phyloP scores from a whole-genome alignment of 164 flowering plant genomes.

The Aristolochia californica region DNA sequence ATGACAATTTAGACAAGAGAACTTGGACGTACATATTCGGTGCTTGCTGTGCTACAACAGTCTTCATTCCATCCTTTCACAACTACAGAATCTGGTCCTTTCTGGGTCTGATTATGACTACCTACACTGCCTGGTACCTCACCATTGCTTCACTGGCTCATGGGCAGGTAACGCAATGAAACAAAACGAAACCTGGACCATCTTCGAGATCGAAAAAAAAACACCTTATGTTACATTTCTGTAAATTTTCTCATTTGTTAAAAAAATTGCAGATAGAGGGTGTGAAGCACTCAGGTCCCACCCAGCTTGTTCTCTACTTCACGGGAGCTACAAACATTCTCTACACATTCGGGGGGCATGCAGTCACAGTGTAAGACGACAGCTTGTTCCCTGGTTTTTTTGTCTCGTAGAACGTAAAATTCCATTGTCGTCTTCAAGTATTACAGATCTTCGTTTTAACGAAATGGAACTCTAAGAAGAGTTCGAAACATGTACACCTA shows the following conservation, averaged over 20 bases:
- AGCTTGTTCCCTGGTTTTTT: neutral
- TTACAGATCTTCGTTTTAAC: too few species aligned
- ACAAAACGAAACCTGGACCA: too few species aligned
- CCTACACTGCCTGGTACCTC: slow-evolving; percentile 96
- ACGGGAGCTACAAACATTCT: slow-evolving; percentile 99
- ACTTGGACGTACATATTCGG: slow-evolving; percentile 99
- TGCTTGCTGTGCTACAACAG: slow-evolving; percentile 98
- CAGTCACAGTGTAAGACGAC: slow-evolving; percentile 92
- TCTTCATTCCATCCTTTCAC: slow-evolving; percentile 97
- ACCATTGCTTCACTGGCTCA: slow-evolving; percentile 85
- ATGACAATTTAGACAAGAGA: slow-evolving; percentile 96
- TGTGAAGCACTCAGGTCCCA: slow-evolving; percentile 86
- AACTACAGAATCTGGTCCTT: slow-evolving; percentile 99
- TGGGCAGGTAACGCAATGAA: slow-evolving; percentile 59
- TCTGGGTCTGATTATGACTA: slow-evolving; percentile 88
- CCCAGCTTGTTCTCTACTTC: slow-evolving; percentile 85
- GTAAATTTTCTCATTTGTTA: neutral
- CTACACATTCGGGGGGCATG: slow-evolving; percentile 99
- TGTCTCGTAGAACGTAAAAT: neutral
- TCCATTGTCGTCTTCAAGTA: neutral
- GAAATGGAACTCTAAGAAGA: too few species aligned
- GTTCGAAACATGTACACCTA: too few species aligned
- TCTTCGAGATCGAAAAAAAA: neutral
- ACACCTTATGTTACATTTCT: neutral
- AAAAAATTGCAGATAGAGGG: slow-evolving; percentile 60